A percentile compares a stretch with the other conserved stretches of the same genome.
phyloP scores from a whole-genome alignment of 1,284 basidiomycete species.

The Gastroboletus turbinatus region DNA sequence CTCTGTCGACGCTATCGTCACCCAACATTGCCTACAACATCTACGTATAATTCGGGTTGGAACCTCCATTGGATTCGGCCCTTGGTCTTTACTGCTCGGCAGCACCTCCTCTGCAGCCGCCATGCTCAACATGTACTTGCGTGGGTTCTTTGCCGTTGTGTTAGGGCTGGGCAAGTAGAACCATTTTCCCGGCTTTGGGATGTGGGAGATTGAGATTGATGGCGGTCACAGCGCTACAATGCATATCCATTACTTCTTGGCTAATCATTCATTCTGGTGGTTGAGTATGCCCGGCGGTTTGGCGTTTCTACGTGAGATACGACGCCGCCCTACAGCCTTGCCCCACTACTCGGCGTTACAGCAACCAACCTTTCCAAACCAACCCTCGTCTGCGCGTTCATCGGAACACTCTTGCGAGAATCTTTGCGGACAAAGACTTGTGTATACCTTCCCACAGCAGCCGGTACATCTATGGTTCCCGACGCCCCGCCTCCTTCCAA shows the following conservation, averaged over 20 bases:
- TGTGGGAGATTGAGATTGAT: too few relatives aligned
- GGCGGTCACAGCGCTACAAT: neutral
- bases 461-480: constrained; percentile 37
- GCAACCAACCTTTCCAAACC: constrained; percentile 18
- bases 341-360: neutral
- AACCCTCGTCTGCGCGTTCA: constrained; percentile 28
- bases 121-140: constrained; percentile 73
- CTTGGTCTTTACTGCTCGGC: constrained; percentile 92
- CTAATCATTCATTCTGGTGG: constrained; percentile 1
- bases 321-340: constrained; percentile 4
- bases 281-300: too few relatives aligned
- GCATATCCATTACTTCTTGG: neutral
- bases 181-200: too few relatives aligned
- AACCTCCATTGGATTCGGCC: constrained; percentile 87
- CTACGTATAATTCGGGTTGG: constrained; percentile 71
- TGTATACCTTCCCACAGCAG: constrained; percentile 74
- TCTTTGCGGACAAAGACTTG: constrained; percentile 74
- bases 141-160: neutral
- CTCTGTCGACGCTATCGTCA: constrained; percentile 37
- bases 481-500: neutral
- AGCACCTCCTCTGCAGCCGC: constrained; percentile 81
- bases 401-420: constrained; percentile 52
- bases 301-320: too few relatives aligned
- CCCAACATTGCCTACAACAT: constrained; percentile 46
- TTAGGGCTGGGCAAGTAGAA: too few relatives aligned